Conservation (phyloP, 805 yeast species). For the Myxozyma sirexii region DNA sequence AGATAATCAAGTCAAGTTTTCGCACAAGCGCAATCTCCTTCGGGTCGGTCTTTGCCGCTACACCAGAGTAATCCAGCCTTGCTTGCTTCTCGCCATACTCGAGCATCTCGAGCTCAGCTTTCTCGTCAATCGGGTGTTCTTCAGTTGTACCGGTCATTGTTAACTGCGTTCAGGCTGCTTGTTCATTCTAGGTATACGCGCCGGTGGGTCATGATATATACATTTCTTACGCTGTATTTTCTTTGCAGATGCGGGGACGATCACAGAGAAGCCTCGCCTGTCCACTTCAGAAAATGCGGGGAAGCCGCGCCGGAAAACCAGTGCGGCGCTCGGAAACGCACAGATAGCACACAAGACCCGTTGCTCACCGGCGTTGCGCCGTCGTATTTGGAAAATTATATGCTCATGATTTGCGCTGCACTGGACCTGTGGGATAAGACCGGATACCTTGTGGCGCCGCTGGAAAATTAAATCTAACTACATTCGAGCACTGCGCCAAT, state of each 20-base stretch:
- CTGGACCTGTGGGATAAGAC: too few species aligned
- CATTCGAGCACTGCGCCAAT: neutral
- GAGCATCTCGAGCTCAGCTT: conserved; percentile 6
- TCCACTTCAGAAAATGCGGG: neutral
- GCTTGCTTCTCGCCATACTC: neutral
- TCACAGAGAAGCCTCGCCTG: too few species aligned
- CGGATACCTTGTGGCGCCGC: too few species aligned
- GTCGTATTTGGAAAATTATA: neutral
- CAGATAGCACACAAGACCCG: too few species aligned
- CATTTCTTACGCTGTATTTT: too few species aligned
- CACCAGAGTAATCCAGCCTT: conserved; percentile 15
- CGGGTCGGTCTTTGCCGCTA: conserved; percentile 12
- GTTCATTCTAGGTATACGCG: too few species aligned
- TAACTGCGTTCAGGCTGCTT: too few species aligned
- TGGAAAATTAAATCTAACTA: too few species aligned
- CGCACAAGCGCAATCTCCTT: conserved; percentile 49
- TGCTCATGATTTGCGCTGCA: too few species aligned
- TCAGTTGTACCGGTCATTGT: neutral
- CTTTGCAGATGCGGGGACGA: neutral
- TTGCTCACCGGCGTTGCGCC: neutral
- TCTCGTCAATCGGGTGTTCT: neutral
- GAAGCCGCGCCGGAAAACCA: conserved; percentile 1
- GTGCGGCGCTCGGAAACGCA: too few species aligned
- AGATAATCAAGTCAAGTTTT: conserved; percentile 52
- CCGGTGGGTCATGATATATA: too few species aligned